Evolutionary conservation across 2,329 filamentous ascomycete genomes (phyloP), one percentile per base, ranked within the genome.

Genomic region (Neodidymelliopsis sp.): DNA sequence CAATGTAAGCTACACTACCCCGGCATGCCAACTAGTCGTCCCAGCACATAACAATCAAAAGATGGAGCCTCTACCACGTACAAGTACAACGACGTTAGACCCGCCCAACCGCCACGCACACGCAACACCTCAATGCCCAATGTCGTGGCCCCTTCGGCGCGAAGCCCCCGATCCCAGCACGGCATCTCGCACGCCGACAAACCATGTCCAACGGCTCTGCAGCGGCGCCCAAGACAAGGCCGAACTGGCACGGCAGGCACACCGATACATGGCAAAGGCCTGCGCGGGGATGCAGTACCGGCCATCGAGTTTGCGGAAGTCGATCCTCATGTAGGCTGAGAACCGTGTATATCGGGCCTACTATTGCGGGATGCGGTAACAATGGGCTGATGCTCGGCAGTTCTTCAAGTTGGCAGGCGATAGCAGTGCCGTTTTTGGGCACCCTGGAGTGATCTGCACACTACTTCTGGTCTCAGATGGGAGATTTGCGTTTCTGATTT

Each of bases 401-500:
- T 28, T 36, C 41, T 5, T n/a, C 3, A 10, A 8, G 11, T 13
- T 18, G 20, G 19, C 27, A 36, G 30, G 10, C 11, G 15, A 15
- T n/a, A 34, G 29, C 28, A 39, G 23, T 9, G 23, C 35, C 43
- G 43, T 27, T 46, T 37, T 46, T 34, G 35, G 43, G 35, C 34
- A 16, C 11, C 41, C 10, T 6, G 10, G 3, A 19, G 6, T 22
- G 41, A 44, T 36, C 33, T 4, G 9, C 31, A 24, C 22, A 18
- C 31, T 36, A 18, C 8, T n/a, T 30, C 16, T 27, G 41, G 25
- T 23, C 13, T 9, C 15, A n/a, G 12, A 10, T 13, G 16, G 18
- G 18, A 28, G 6, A n/a, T 6, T 11, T 20, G 24, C 24, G 20
- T 20, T 24, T 23, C 24, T 29, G 15, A n/a, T 36, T 29, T 44